Evolutionary conservation across 179 eudicot species (phyloP).

Genomic region (Gypsophila paniculata): DNA sequence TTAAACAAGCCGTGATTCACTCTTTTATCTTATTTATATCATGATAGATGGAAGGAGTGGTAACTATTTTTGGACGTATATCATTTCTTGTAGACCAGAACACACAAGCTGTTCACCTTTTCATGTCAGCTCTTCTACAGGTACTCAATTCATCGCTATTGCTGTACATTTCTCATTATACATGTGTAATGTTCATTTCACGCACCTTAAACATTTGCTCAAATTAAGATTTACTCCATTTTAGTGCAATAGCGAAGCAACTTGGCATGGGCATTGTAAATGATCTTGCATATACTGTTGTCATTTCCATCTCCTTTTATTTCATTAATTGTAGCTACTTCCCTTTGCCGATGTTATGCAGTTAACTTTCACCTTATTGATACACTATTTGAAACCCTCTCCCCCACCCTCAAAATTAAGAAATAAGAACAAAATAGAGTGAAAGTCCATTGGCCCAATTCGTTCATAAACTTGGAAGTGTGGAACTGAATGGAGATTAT

Average conservation of each 20-base stretch:
- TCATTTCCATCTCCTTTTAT: background rate
- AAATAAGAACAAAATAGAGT: background rate
- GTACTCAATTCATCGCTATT: conserved; percentile 30
- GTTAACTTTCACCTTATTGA: background rate
- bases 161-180: conserved; percentile 2
- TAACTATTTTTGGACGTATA: conserved; percentile 75
- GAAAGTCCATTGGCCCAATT: background rate
- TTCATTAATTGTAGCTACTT: background rate
- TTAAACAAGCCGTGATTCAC: conserved; percentile 10
- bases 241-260: background rate
- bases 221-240: background rate
- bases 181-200: conserved; percentile 6
- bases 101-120: conserved; percentile 90
- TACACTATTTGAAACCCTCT: background rate
- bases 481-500: background rate
- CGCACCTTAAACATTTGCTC: background rate
- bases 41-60: conserved; percentile 89
- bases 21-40: conserved; percentile 1
- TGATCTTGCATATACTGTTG: background rate
- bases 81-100: conserved; percentile 86
- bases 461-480: background rate
- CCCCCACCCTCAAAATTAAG: background rate
- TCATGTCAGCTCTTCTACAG: conserved; percentile 90
- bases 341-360: background rate
- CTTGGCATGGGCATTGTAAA: background rate